Percentiles rank a stretch among this genome's conserved stretches.
These are phyloP conservation scores for Fusarium zealandicum DNA, from an alignment of 2,329 filamentous ascomycete genomes.

Conservation along the genomic window DNA sequence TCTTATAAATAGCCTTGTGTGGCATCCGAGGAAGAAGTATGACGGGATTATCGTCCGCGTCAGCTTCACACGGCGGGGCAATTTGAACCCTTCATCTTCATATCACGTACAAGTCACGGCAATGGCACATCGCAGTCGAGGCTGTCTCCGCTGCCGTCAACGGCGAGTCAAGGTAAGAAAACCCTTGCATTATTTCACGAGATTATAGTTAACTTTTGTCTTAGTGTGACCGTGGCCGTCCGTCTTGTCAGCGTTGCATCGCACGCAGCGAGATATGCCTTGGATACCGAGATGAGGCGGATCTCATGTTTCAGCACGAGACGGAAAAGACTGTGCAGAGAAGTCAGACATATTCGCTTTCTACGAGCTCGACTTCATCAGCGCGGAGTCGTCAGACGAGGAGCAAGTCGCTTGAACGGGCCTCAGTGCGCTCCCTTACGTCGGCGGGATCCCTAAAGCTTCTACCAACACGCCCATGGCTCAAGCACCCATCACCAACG, in stretches of 20 bases:
- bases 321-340: constrained; percentile 42
- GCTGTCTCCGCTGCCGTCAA: constrained; percentile 45
- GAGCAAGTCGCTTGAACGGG: constrained; percentile 24
- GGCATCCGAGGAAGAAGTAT: too few species aligned
- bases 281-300: constrained; percentile 49
- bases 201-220: background rate
- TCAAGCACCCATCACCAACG: constrained; percentile 19
- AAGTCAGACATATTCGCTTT: constrained; percentile 17
- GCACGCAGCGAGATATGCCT: constrained; percentile 48
- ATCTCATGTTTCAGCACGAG: constrained; percentile 49
- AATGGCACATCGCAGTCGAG: constrained; percentile 43
- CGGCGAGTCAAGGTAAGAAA: constrained; percentile 40
- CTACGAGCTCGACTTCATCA: constrained; percentile 9
- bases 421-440: background rate
- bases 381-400: constrained; percentile 10
- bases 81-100: constrained; percentile 10
- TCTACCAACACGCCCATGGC: constrained; percentile 34
- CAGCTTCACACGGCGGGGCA: constrained; percentile 16
- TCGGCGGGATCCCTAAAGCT: background rate
- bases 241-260: constrained; percentile 48
- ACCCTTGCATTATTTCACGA: background rate
- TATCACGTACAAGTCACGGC: background rate
- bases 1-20: too few species aligned
- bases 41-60: background rate
- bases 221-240: constrained; percentile 46